Percentiles rank a stretch among this genome's conserved stretches.
These are phyloP conservation scores for Carpinus fangiana DNA, from an alignment of 306 rosid species.

Conservation along the genomic window DNA sequence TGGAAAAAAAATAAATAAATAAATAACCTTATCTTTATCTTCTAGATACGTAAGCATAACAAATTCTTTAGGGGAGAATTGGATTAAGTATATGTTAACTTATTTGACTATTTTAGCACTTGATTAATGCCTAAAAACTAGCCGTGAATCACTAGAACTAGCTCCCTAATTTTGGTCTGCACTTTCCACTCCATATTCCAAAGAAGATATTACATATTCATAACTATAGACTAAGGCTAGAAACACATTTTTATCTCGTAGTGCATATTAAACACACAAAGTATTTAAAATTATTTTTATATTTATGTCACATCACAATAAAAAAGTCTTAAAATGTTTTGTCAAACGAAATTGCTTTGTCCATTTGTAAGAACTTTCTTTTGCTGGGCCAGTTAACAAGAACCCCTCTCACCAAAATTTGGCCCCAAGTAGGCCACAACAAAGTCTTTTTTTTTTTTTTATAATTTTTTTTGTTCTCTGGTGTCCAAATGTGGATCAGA, in stretches of 20 bases:
- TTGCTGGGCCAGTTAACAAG: background rate
- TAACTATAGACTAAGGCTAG: no score
- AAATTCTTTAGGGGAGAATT: background rate
- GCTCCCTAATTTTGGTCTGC: background rate
- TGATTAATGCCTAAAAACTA: background rate
- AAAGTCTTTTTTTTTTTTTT: constrained; percentile 27
- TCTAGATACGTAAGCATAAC: background rate
- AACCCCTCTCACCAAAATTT: constrained; percentile 19
- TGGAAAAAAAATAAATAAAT: background rate
- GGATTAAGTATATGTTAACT: background rate
- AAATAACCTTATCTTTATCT: background rate
- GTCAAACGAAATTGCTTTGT: constrained; percentile 5
- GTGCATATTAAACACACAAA: no score
- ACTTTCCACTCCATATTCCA: background rate
- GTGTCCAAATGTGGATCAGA: background rate
- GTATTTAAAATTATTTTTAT: no score
- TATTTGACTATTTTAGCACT: no score
- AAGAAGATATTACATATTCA: background rate
- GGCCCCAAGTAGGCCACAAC: constrained; percentile 30
- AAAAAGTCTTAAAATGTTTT: no score
- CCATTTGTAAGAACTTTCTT: constrained; percentile 21
- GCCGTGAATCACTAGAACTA: background rate
- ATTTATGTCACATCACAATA: no score
- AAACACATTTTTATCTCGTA: no score
- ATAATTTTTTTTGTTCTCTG: background rate